These are phyloP conservation scores for Tilletia horrida DNA, from an alignment of 1,284 basidiomycete genomes.

Conservation along the genomic window DNA sequence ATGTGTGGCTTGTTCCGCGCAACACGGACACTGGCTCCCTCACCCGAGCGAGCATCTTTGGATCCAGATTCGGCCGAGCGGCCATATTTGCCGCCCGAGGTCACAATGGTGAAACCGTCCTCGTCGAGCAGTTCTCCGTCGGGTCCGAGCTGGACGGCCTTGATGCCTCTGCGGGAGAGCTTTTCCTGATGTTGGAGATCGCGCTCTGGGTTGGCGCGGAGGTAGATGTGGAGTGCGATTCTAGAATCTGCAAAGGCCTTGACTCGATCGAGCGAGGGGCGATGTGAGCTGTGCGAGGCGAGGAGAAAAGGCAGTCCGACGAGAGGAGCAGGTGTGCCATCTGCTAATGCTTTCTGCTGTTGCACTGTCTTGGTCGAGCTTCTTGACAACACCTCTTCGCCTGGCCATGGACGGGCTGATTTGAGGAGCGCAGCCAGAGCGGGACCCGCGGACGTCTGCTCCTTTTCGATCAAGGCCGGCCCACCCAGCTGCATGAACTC, in stretches of 20 bases:
- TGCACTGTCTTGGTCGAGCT: neutral
- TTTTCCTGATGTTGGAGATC: neutral
- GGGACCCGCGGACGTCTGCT: neutral
- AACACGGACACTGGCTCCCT: slow-evolving; percentile 18
- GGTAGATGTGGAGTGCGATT: slow-evolving; percentile 40
- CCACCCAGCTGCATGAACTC: slow-evolving; percentile 19
- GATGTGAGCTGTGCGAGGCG: slow-evolving; percentile 26
- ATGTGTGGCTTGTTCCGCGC: slow-evolving; percentile 9
- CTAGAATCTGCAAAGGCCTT: slow-evolving; percentile 35
- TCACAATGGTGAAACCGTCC: slow-evolving; percentile 54
- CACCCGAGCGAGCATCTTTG: neutral
- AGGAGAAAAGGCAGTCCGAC: slow-evolving; percentile 39
- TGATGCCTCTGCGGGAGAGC: slow-evolving; percentile 26
- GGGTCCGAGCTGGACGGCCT: slow-evolving; percentile 44
- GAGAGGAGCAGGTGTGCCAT: slow-evolving; percentile 21
- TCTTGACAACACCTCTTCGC: neutral
- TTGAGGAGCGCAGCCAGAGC: neutral
- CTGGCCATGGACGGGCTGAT: slow-evolving; percentile 1
- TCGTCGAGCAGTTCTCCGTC: slow-evolving; percentile 50
- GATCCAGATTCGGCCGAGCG: slow-evolving; percentile 29
- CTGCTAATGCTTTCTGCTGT: neutral
- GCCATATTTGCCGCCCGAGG: slow-evolving; percentile 47
- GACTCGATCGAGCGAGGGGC: slow-evolving; percentile 33
- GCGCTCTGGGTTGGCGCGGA: slow-evolving; percentile 39
- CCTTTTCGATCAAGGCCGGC: neutral